A percentile compares a stretch with the other conserved stretches of the same genome.
These are phyloP conservation scores for Melampsora larici-populina DNA, from an alignment of 1,284 basidiomycete genomes.

Conservation along the genomic window DNA sequence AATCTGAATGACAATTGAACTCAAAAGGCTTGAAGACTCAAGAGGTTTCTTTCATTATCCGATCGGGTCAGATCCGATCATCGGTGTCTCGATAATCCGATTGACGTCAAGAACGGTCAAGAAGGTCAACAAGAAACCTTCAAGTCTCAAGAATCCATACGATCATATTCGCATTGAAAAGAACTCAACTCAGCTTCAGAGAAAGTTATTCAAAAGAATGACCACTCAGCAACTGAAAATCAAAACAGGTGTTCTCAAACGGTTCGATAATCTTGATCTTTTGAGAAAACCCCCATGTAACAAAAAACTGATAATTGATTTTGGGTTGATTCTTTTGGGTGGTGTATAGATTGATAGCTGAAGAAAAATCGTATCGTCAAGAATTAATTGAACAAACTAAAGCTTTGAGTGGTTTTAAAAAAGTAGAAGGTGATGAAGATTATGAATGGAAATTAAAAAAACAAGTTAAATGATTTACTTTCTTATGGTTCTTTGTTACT, in stretches of 20 bases:
- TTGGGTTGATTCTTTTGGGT: background rate
- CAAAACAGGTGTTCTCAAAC: slow-evolving; percentile 68
- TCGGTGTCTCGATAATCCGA: too few relatives aligned
- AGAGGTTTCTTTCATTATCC: too few relatives aligned
- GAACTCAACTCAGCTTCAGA: too few relatives aligned
- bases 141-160: too few relatives aligned
- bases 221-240: slow-evolving; percentile 66
- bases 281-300: background rate
- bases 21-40: too few relatives aligned
- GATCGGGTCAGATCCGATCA: too few relatives aligned
- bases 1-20: too few relatives aligned
- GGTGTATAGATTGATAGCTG: slow-evolving; percentile 59
- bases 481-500: background rate
- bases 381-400: slow-evolving; percentile 63
- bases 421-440: slow-evolving; percentile 65
- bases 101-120: too few relatives aligned
- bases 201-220: background rate
- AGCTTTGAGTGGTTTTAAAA: slow-evolving; percentile 64
- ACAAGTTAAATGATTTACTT: slow-evolving; percentile 61
- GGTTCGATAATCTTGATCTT: slow-evolving; percentile 58
- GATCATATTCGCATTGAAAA: too few relatives aligned
- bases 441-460: slow-evolving; percentile 73
- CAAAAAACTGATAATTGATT: background rate
- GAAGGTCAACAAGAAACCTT: too few relatives aligned
- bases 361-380: slow-evolving; percentile 71